A percentile compares a stretch with the other conserved stretches of the same genome.
These are phyloP conservation scores for Malassezia japonica DNA, from an alignment of 1,284 basidiomycete genomes.

Conservation along the genomic window DNA sequence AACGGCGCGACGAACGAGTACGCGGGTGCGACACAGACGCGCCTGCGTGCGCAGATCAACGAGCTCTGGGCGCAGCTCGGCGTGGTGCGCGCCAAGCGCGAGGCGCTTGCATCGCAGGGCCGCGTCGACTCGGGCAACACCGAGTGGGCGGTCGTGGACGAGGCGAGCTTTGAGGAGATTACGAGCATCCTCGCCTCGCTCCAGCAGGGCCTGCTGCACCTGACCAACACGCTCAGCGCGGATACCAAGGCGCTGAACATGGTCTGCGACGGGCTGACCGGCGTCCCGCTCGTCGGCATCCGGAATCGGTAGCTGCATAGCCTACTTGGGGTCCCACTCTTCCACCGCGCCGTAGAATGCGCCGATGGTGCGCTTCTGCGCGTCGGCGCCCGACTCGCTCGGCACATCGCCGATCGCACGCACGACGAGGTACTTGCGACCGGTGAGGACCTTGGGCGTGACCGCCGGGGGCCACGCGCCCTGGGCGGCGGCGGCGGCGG, in stretches of 20 bases:
- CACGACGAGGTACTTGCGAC: conserved; percentile 77
- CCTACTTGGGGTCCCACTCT: conserved; percentile 55
- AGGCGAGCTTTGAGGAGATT: conserved; percentile 31
- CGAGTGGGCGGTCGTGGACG: conserved; percentile 46
- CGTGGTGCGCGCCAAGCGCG: conserved; percentile 32
- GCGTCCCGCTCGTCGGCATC: conserved; percentile 35
- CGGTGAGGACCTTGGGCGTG: conserved; percentile 63
- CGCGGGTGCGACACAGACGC: conserved; percentile 5
- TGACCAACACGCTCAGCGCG: conserved; percentile 30
- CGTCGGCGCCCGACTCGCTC: conserved; percentile 60
- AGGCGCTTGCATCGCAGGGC: conserved; percentile 24
- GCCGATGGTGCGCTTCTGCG: conserved; percentile 67
- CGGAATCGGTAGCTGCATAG: conserved; percentile 5
- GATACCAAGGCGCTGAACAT: conserved; percentile 39
- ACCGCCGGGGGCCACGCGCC: conserved; percentile 51
- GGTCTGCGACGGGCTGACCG: conserved; percentile 29
- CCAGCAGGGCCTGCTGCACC: conserved; percentile 41
- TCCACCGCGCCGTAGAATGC: conserved; percentile 76
- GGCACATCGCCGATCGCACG: conserved; percentile 46
- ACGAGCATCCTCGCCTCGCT: conserved; percentile 31
- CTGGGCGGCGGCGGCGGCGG: conserved; percentile 38
- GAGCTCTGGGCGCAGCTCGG: conserved; percentile 46
- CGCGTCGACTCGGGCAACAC: conserved; percentile 20
- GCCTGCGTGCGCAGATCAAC: conserved; percentile 37
- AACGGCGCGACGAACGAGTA: conserved; percentile 13